A percentile compares a stretch with the other conserved stretches of the same genome.
These are phyloP conservation scores for Phytophthora hybrid DNA, from an alignment of 352 stramenopile genomes.

Conservation along the genomic window DNA sequence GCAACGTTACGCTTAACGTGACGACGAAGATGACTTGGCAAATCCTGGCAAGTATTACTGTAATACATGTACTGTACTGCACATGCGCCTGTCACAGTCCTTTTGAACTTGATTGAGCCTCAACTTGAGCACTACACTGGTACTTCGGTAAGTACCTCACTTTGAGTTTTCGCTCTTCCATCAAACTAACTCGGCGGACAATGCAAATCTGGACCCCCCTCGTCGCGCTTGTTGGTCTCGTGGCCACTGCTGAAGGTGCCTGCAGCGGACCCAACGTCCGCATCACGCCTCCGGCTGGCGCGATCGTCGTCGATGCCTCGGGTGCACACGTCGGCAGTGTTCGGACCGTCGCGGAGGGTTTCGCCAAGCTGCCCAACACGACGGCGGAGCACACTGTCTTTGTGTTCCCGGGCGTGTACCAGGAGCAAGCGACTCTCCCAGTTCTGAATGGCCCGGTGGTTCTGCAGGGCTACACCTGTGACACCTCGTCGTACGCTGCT, in stretches of 20 bases:
- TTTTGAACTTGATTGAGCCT: too few relatives aligned
- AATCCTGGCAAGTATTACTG: too few relatives aligned
- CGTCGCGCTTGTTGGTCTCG: slow-evolving; percentile 7
- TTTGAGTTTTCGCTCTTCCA: slow-evolving; percentile 15
- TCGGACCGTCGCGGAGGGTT: slow-evolving; percentile 21
- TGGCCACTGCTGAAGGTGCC: slow-evolving; percentile 3
- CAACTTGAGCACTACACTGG: too few relatives aligned
- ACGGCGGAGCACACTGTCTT: slow-evolving; percentile 25
- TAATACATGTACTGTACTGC: too few relatives aligned
- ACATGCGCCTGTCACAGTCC: too few relatives aligned
- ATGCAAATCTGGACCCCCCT: slow-evolving; percentile 23
- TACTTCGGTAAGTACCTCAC: slow-evolving; percentile 5
- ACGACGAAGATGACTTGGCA: too few relatives aligned
- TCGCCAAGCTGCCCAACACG: slow-evolving; percentile 23
- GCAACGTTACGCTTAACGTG: too few relatives aligned
- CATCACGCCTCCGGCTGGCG: slow-evolving; percentile 13
- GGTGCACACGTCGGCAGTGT: slow-evolving; percentile 21
- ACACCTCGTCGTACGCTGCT: slow-evolving; percentile 22
- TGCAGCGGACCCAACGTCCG: slow-evolving; percentile 25
- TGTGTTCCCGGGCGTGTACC: slow-evolving; percentile 24
- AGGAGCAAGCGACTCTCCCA: slow-evolving; percentile 22
- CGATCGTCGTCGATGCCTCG: slow-evolving; percentile 36
- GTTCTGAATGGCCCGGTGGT: slow-evolving; percentile 20
- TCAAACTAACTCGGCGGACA: slow-evolving; percentile 1
- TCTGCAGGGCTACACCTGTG: slow-evolving; percentile 35